Evolutionary conservation across 176 grass and related monocot genomes (phyloP), one percentile per base, ranked within the genome.

Genomic region (Oryza meridionalis): DNA sequence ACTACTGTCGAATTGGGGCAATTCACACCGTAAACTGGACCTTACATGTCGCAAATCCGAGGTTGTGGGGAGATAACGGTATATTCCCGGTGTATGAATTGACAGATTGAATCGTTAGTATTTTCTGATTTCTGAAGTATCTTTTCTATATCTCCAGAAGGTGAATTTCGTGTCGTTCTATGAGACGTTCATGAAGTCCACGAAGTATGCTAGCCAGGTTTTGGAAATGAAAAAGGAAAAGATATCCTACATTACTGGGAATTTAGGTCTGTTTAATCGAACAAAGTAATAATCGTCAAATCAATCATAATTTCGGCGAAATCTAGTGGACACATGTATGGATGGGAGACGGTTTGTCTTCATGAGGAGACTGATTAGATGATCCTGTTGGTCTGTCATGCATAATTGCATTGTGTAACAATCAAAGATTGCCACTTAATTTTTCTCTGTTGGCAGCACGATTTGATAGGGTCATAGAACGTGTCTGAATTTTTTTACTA

Each of bases 391-490:
- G 24, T 7, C 22, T 29, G n/a, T 29, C 17, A 21, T 26, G 64
- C 33, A 35, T 35, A 35, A 35, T 35, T 35, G 33, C 64, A 77
- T 49, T 22, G 21, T 10, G 21, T 21, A 40, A 13, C 15, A 37
- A 58, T n/a, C 16, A 58, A 21, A 68, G 19, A n/a, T 14, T 70
- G 37, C 67, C n/a, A 21, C 59, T 73, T 66, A 22, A 61, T 61
- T 59, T 59, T 61, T 50, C 55, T 55, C 53, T 0, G 77, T 37
- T 35, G 21, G 84, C 84, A 66, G 33, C 59, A 80, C 58, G 77
- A 80, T 27, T 32, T n/a, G 77, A 72, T 40, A 62, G 59, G 49
- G 65, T 86, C 69, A 47, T 53, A 73, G 31, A 73, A 67, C 55
- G 4, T 79, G 76, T 67, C 69, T 79, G 69, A 44, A 13, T 74